Evolutionary conservation across 2,329 filamentous ascomycete species (phyloP).

Genomic region (Ophiostoma piceae): DNA sequence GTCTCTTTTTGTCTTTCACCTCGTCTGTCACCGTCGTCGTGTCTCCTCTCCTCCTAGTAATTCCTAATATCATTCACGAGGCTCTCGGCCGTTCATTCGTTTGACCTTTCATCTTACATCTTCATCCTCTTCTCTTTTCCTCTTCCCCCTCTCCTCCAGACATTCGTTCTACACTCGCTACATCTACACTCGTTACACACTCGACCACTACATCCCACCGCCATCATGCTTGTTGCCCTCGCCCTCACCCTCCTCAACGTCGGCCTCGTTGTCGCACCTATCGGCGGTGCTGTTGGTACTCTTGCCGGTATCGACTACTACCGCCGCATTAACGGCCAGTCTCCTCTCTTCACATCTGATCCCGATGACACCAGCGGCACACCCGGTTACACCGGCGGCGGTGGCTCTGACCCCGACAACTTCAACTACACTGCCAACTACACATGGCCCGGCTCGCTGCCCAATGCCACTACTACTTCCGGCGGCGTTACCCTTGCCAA

Average conservation of each 20-base stretch:
- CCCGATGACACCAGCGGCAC: slow-evolving; percentile 27
- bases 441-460: slow-evolving; percentile 26
- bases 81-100: slow-evolving; percentile 9
- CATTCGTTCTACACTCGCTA: neutral
- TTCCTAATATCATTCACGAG: neutral
- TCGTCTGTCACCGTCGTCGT: slow-evolving; percentile 7
- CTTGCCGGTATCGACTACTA: slow-evolving; percentile 45
- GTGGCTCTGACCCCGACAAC: slow-evolving; percentile 30
- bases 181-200: slow-evolving; percentile 1
- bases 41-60: neutral
- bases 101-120: neutral
- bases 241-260: slow-evolving; percentile 46
- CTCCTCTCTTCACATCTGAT: slow-evolving; percentile 41
- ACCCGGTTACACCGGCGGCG: slow-evolving; percentile 1
- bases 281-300: slow-evolving; percentile 36
- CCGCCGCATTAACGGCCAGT: slow-evolving; percentile 40
- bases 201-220: neutral
- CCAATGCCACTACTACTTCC: slow-evolving; percentile 22
- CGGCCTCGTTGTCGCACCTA: slow-evolving; percentile 41
- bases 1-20: neutral
- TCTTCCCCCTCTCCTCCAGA: neutral
- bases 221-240: slow-evolving; percentile 35
- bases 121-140: neutral
- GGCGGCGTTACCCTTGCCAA: slow-evolving; percentile 21
- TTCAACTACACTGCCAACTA: slow-evolving; percentile 26